Evolutionary conservation across 371 early-diverging fungal species (phyloP).

Genomic region (Dichotomocladium elegans): DNA sequence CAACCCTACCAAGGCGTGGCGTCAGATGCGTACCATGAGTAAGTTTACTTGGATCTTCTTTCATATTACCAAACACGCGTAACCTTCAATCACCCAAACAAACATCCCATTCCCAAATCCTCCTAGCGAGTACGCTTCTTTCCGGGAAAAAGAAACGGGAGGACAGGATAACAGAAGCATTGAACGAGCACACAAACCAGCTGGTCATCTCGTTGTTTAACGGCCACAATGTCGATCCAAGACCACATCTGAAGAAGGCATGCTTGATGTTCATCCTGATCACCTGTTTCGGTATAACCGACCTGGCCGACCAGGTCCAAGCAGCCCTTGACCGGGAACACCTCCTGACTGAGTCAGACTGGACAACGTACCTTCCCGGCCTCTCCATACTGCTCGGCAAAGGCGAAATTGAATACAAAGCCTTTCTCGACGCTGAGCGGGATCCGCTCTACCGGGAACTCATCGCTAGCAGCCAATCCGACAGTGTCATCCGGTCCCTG

Average conservation of each 20-base stretch:
- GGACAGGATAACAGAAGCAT: neutral
- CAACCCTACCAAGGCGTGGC: slow-evolving; percentile 3
- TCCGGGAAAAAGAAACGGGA: neutral
- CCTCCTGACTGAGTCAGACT: neutral
- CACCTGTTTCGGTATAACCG: slow-evolving; percentile 4
- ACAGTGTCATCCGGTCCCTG: slow-evolving; percentile 10
- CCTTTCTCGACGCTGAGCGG: neutral
- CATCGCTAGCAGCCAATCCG: neutral
- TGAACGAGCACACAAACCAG: neutral
- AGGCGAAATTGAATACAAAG: neutral
- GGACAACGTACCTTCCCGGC: neutral
- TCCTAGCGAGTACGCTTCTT: neutral
- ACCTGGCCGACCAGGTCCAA: neutral
- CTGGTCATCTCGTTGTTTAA: neutral
- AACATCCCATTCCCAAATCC: neutral
- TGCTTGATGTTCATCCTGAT: slow-evolving; percentile 8
- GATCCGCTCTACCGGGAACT: neutral
- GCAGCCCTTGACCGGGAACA: neutral
- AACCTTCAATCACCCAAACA: neutral
- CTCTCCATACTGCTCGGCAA: neutral
- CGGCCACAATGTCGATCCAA: slow-evolving; percentile 2
- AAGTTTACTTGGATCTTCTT: too few relatives aligned
- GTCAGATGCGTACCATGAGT: slow-evolving; percentile 7
- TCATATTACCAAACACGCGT: neutral
- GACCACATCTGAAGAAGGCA: neutral